A percentile compares a stretch with the other conserved stretches of the same genome.
These are phyloP conservation scores for Keqinozyma sinolaborantium DNA, from an alignment of 1,139 yeast species.

Conservation along the genomic window DNA sequence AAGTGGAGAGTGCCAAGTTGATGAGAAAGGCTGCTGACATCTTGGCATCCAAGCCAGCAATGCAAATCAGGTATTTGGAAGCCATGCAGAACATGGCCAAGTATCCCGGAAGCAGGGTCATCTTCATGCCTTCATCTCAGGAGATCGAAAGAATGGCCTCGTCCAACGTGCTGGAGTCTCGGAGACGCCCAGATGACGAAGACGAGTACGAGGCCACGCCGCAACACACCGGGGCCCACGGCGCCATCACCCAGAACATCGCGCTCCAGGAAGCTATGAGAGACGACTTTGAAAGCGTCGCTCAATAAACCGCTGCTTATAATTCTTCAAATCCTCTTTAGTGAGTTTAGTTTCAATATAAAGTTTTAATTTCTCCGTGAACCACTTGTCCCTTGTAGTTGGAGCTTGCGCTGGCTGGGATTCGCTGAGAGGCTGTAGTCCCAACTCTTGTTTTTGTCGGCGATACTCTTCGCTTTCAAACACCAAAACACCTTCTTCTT, in stretches of 20 bases:
- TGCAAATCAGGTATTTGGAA: conserved; percentile 77
- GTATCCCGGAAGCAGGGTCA: conserved; percentile 59
- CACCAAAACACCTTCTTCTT: conserved; percentile 5
- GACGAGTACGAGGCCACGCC: conserved; percentile 14
- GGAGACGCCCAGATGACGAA: conserved; percentile 9
- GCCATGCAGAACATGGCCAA: conserved; percentile 79
- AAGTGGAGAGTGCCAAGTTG: conserved; percentile 71
- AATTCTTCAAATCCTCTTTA: conserved; percentile 9
- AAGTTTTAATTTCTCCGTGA: conserved; percentile 4
- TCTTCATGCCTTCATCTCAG: conserved; percentile 64
- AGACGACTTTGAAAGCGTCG: conserved; percentile 5
- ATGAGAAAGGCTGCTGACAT: conserved; percentile 82
- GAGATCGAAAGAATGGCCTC: conserved; percentile 38
- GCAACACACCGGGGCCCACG: conserved; percentile 3
- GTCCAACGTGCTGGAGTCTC: conserved; percentile 11
- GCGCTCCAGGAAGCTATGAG: conserved; percentile 30
- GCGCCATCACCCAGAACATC: conserved; percentile 18
- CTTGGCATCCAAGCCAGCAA: conserved; percentile 70
- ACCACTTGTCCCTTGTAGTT: background rate
- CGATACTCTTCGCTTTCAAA: conserved; percentile 10
- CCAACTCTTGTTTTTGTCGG: conserved; percentile 1
- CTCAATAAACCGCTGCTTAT: conserved; percentile 10
- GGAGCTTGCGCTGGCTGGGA: too few species aligned
- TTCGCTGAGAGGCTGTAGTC: background rate
- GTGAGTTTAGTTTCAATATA: conserved; percentile 11